Conservation (phyloP, 225 moss, liverwort and hornwort species). For the Neckera pumila region DNA sequence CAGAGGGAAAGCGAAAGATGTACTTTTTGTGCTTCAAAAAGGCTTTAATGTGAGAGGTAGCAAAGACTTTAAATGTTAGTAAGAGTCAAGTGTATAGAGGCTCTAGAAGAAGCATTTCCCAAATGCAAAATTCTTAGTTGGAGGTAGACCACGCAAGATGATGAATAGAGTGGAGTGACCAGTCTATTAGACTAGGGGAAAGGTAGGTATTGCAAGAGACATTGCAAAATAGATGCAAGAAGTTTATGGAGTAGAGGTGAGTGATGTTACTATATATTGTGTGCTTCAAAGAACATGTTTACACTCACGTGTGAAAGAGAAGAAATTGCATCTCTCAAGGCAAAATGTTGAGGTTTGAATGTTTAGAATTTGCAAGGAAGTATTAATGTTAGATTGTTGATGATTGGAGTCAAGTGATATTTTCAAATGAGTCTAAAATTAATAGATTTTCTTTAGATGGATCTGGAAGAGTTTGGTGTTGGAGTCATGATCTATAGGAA, state of each 20-base stretch:
- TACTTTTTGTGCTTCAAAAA: neutral
- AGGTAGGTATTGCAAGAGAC: neutral
- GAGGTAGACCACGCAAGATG: neutral
- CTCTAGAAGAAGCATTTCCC: neutral
- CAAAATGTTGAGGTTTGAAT: neutral
- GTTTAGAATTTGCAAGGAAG: neutral
- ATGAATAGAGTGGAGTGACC: neutral
- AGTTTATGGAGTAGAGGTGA: neutral
- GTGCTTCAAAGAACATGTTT: neutral
- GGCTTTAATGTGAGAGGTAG: neutral
- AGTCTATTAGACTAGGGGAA: neutral
- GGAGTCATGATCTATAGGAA: neutral
- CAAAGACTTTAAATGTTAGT: neutral
- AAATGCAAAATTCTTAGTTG: neutral
- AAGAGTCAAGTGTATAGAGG: neutral
- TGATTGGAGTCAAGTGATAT: neutral
- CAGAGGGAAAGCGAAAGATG: neutral
- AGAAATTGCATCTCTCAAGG: neutral
- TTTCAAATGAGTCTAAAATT: neutral
- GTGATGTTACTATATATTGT: rapidly evolving
- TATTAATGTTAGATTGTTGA: neutral
- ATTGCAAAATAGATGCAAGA: neutral
- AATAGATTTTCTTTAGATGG: rapidly evolving
- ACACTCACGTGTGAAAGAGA: neutral
- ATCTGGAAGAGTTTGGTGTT: neutral